Conservation (phyloP, 495 filamentous ascomycete species). For the Sporormia fimetaria region DNA sequence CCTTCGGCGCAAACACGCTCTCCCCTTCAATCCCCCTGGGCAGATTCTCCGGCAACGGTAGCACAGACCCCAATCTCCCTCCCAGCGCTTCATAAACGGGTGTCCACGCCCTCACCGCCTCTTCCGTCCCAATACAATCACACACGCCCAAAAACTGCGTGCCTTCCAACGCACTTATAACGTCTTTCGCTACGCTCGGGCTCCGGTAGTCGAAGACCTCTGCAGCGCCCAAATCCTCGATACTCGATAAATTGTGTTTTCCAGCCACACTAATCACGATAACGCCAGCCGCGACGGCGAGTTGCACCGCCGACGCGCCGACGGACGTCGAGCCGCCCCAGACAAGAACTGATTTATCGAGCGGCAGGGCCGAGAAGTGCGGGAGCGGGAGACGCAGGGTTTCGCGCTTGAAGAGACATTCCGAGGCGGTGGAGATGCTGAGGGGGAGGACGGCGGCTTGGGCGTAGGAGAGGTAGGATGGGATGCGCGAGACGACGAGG, state of each 20-base stretch:
- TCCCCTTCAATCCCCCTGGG: constrained; percentile 24
- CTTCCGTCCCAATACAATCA: constrained; percentile 27
- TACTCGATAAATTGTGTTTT: constrained; percentile 42
- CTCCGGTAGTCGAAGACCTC: constrained; percentile 49
- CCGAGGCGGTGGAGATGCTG: constrained; percentile 43
- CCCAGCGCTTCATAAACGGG: constrained; percentile 29
- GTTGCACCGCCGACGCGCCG: constrained; percentile 51
- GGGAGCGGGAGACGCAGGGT: constrained; percentile 36
- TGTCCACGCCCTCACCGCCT: constrained; percentile 11
- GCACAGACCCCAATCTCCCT: constrained; percentile 20
- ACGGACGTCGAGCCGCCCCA: constrained; percentile 53
- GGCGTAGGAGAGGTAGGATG: constrained; percentile 37
- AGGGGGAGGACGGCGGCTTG: constrained; percentile 43
- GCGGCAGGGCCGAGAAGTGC: constrained; percentile 19
- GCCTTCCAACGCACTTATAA: constrained; percentile 29
- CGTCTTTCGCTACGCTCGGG: constrained; percentile 30
- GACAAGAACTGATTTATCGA: constrained; percentile 39
- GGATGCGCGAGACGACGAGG: constrained; percentile 37
- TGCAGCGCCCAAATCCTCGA: constrained; percentile 43
- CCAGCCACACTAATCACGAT: constrained; percentile 47
- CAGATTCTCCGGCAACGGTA: constrained; percentile 13
- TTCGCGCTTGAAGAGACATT: constrained; percentile 38
- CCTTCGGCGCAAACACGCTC: constrained; percentile 24
- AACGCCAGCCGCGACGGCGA: constrained; percentile 46
- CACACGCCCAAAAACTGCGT: constrained; percentile 27